phyloP scores from a whole-genome alignment of 805 yeast species.

The Yarrowia keelungensis region DNA sequence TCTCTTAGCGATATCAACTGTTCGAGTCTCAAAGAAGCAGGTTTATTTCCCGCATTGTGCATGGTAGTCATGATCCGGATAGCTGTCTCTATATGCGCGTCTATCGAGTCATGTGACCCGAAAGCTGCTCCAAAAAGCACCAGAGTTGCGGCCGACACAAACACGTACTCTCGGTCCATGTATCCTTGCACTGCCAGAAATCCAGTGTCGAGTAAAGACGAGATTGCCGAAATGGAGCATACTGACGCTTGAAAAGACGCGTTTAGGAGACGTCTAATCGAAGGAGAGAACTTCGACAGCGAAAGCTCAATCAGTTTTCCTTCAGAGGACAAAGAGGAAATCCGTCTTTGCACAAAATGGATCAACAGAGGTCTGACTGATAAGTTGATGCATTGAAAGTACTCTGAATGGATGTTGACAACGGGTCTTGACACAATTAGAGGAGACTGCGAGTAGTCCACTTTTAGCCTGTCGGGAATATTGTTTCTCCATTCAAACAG shows the following conservation, averaged over 20 bases:
- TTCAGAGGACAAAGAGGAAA: conserved; percentile 23
- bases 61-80: conserved; percentile 40
- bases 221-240: conserved; percentile 42
- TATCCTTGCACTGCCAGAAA: conserved; percentile 43
- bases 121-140: conserved; percentile 44
- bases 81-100: conserved; percentile 42
- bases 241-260: conserved; percentile 45
- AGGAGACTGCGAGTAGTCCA: conserved; percentile 39
- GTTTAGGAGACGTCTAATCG: conserved; percentile 41
- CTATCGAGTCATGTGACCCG: conserved; percentile 40
- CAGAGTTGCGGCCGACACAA: conserved; percentile 44
- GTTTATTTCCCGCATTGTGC: conserved; percentile 41
- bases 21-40: conserved; percentile 40
- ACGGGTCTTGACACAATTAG: conserved; percentile 41
- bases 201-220: conserved; percentile 30
- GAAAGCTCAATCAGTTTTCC: conserved; percentile 41
- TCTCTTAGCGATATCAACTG: conserved; percentile 41
- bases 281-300: conserved; percentile 40
- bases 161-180: conserved; percentile 45
- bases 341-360: conserved; percentile 44
- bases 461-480: conserved; percentile 40
- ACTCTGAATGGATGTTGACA: conserved; percentile 43
- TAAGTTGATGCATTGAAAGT: conserved; percentile 44
- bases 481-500: conserved; percentile 43
- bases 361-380: conserved; percentile 45